phyloP scores from a whole-genome alignment of 2,329 filamentous ascomycete species.

The Drechslerella dactyloides region DNA sequence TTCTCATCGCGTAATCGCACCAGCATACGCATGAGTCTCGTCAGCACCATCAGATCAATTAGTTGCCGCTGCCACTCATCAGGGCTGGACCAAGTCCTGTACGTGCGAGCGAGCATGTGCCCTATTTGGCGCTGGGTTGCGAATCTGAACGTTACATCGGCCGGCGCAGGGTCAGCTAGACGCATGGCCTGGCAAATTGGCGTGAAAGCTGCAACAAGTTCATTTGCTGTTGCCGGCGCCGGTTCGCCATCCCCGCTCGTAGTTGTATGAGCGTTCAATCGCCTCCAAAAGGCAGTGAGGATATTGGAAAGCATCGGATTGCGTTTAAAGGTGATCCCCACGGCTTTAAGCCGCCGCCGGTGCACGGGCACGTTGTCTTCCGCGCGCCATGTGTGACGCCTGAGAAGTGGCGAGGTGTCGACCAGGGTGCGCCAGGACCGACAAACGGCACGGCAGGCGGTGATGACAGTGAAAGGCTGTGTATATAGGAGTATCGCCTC shows the following conservation, averaged over 20 bases:
- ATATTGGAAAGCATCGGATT: constrained; percentile 16
- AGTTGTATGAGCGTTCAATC: constrained; percentile 11
- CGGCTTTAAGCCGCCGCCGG: not conserved
- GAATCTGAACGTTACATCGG: constrained; percentile 16
- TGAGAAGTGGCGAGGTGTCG: constrained; percentile 19
- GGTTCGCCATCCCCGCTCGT: not conserved
- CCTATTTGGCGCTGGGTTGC: constrained; percentile 21
- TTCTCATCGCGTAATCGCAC: constrained; percentile 16
- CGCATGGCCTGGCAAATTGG: no score
- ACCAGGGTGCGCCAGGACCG: constrained; percentile 22
- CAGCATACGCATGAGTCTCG: constrained; percentile 29
- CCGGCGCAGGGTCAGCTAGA: constrained; percentile 22
- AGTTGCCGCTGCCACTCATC: constrained; percentile 22
- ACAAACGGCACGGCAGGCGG: constrained; percentile 26
- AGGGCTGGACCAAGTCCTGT: not conserved
- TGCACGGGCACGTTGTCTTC: constrained; percentile 15
- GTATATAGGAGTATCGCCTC: constrained; percentile 19
- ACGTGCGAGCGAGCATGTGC: constrained; percentile 25
- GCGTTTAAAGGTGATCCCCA: not conserved
- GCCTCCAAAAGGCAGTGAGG: constrained; percentile 18
- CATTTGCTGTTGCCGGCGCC: not conserved
- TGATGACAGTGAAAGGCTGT: constrained; percentile 22
- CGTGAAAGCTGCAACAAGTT: no score
- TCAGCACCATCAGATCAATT: constrained; percentile 10
- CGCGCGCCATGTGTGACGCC: constrained; percentile 23